Evolutionary conservation across 2,329 filamentous ascomycete genomes (phyloP).

Genomic region (Epichloe scottii): DNA sequence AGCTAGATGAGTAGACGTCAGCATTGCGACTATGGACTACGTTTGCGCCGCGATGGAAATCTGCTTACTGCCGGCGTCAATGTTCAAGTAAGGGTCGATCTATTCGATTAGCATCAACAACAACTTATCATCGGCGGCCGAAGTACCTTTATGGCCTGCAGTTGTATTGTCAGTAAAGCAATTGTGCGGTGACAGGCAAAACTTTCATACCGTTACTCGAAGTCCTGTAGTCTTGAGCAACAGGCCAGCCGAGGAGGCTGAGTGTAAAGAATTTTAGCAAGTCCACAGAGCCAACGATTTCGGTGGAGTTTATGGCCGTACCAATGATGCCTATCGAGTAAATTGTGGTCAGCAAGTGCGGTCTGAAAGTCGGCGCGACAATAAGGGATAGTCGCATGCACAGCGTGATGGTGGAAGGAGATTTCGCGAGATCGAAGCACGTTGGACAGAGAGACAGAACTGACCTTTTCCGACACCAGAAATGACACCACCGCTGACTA

Average conservation of each 20-base stretch:
- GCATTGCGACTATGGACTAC: not conserved
- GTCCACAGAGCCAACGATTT: not conserved
- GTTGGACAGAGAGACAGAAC: not conserved
- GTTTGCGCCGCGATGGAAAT: not conserved
- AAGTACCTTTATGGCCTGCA: slow-evolving; percentile 1
- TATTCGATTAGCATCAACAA: slow-evolving; percentile 4
- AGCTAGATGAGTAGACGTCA: not conserved
- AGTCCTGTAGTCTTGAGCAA: slow-evolving; percentile 18
- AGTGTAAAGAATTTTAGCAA: not conserved
- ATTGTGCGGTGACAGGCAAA: not conserved
- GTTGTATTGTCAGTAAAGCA: not conserved
- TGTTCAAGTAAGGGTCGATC: slow-evolving; percentile 38
- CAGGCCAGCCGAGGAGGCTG: slow-evolving; percentile 58
- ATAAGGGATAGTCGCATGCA: not conserved
- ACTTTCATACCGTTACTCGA: slow-evolving; percentile 11
- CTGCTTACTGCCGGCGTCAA: slow-evolving; percentile 16
- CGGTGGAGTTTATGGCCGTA: not conserved
- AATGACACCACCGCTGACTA: slow-evolving; percentile 33
- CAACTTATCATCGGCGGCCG: not conserved
- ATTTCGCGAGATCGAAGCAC: not conserved
- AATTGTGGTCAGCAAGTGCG: not conserved
- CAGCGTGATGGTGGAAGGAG: not conserved
- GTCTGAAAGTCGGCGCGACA: not conserved
- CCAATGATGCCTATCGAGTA: slow-evolving; percentile 4
- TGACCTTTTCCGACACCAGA: slow-evolving; percentile 48